These are phyloP conservation scores for Candida freyschussii DNA, from an alignment of 1,139 yeast species.

Conservation along the genomic window DNA sequence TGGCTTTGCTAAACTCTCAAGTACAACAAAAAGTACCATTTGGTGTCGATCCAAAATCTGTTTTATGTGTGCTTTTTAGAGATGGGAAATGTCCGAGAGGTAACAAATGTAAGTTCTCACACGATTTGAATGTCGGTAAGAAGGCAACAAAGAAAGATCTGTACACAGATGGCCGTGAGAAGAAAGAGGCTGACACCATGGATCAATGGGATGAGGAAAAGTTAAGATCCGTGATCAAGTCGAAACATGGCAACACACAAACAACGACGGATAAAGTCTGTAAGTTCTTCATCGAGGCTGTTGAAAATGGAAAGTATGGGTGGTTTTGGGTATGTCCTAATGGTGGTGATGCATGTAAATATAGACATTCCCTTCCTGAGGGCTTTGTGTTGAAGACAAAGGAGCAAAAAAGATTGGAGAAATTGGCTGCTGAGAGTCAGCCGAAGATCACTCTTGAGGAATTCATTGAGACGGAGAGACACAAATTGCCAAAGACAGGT, in stretches of 20 bases:
- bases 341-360: constrained; percentile 89
- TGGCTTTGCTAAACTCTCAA: constrained; percentile 62
- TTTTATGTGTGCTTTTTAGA: constrained; percentile 86
- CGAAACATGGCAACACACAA: constrained; percentile 91
- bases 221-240: constrained; percentile 75
- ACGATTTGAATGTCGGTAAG: constrained; percentile 81
- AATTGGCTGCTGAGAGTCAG: constrained; percentile 76
- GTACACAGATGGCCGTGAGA: constrained; percentile 80
- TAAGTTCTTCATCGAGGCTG: constrained; percentile 92
- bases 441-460: constrained; percentile 95
- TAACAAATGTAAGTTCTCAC: constrained; percentile 87
- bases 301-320: constrained; percentile 95
- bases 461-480: constrained; percentile 90
- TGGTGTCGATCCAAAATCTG: constrained; percentile 96
- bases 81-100: constrained; percentile 91
- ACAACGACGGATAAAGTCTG: constrained; percentile 96
- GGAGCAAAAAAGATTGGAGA: constrained; percentile 89
- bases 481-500: constrained; percentile 66
- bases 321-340: constrained; percentile 99
- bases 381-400: constrained; percentile 96
- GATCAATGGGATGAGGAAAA: constrained; percentile 97
- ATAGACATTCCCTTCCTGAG: constrained; percentile 94
- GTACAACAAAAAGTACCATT: constrained; percentile 88
- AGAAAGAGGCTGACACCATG: constrained; percentile 83
- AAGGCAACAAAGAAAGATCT: constrained; percentile 87